Conservation (phyloP, 352 stramenopile species). For the Globisporangium iwayamae region DNA sequence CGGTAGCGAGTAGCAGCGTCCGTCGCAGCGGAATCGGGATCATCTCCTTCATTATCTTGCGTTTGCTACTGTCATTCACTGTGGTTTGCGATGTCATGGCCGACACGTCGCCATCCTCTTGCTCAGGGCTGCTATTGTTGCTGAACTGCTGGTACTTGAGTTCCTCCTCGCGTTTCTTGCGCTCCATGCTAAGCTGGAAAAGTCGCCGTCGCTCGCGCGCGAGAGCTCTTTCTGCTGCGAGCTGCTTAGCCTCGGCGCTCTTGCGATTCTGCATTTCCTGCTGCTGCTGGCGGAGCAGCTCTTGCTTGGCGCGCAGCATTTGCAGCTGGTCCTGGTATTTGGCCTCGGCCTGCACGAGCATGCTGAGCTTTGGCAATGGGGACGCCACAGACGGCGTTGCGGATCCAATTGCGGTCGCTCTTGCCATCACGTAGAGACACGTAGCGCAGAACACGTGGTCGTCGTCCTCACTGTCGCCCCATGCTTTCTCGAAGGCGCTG, state of each 20-base stretch:
- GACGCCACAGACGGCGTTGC: conserved; percentile 10
- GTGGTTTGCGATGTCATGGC: neutral
- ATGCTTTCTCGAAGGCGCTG: neutral
- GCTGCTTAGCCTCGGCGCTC: conserved; percentile 28
- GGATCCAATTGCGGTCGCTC: conserved; percentile 7
- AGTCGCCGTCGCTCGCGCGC: conserved; percentile 32
- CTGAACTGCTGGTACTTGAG: conserved; percentile 32
- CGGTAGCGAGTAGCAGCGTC: neutral
- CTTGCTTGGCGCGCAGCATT: conserved; percentile 39
- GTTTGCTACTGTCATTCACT: neutral
- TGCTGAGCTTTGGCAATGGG: conserved; percentile 41
- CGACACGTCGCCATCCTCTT: neutral
- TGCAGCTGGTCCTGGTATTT: conserved; percentile 54
- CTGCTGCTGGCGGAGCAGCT: conserved; percentile 40
- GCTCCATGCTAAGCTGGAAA: conserved; percentile 33
- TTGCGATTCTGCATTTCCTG: conserved; percentile 40
- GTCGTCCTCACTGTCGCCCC: conserved; percentile 2
- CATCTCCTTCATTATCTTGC: conserved; percentile 21
- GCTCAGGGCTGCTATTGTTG: neutral
- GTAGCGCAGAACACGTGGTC: conserved; percentile 27
- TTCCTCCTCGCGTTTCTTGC: conserved; percentile 45
- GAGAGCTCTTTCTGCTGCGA: conserved; percentile 24
- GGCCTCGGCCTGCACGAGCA: conserved; percentile 50
- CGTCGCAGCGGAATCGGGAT: conserved; percentile 11
- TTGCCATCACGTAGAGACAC: conserved; percentile 22